Evolutionary conservation across 1,284 basidiomycete genomes (phyloP).

Genomic region (Boletus hoseneyae): DNA sequence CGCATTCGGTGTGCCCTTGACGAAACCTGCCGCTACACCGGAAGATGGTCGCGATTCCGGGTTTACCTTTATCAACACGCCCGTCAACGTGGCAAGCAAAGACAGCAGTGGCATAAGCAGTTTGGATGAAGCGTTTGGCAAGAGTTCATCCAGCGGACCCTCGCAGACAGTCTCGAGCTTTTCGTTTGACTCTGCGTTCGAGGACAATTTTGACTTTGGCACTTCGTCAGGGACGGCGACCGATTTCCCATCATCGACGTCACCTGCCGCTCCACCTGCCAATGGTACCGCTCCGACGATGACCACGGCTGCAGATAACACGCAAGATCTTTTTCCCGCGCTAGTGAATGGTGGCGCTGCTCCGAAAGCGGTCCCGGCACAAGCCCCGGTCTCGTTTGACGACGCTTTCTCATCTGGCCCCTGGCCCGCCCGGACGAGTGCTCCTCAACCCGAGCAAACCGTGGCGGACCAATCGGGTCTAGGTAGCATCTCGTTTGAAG

Average conservation of each 20-base stretch:
- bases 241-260: slow-evolving; percentile 26
- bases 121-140: slow-evolving; percentile 72
- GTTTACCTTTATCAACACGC: slow-evolving; percentile 23
- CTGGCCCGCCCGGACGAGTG: slow-evolving; percentile 11
- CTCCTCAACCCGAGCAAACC: slow-evolving; percentile 19
- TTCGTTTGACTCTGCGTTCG: slow-evolving; percentile 72
- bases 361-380: slow-evolving; percentile 13
- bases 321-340: slow-evolving; percentile 15
- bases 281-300: slow-evolving; percentile 17
- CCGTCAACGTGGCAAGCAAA: slow-evolving; percentile 14
- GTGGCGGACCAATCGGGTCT: slow-evolving; percentile 15
- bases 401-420: slow-evolving; percentile 43
- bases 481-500: slow-evolving; percentile 50
- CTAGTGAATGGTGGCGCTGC: slow-evolving; percentile 12
- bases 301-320: slow-evolving; percentile 19
- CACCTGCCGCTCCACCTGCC: slow-evolving; percentile 12
- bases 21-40: slow-evolving; percentile 12
- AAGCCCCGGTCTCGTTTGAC: slow-evolving; percentile 44
- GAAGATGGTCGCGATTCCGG: slow-evolving; percentile 23
- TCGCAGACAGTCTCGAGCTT: slow-evolving; percentile 43
- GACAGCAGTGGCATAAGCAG: slow-evolving; percentile 47
- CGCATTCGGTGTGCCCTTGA: slow-evolving; percentile 32
- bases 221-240: slow-evolving; percentile 41
- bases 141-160: slow-evolving; percentile 42
- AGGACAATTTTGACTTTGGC: slow-evolving; percentile 84